Conservation (phyloP, 257 asterid species). For the Capsicum chinense region DNA sequence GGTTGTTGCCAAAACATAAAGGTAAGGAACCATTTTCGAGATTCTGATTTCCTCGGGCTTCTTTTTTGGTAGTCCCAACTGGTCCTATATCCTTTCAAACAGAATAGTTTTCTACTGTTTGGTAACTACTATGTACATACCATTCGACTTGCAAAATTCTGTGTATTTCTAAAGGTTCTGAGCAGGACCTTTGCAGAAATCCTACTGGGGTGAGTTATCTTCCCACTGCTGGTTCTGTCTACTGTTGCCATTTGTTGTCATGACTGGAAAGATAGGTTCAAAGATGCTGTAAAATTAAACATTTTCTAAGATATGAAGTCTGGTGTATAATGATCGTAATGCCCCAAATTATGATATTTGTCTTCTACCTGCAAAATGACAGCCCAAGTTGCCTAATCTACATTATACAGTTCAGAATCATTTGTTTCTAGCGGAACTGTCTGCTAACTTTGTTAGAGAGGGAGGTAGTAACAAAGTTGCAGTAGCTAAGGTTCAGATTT, state of each 20-base stretch:
- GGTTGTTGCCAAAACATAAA: constrained; percentile 65
- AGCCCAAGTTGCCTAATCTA: neutral
- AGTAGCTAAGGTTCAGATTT: neutral
- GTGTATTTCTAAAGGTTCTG: constrained; percentile 5
- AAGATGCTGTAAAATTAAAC: neutral
- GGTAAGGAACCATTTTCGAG: constrained; percentile 41
- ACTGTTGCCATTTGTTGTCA: constrained; percentile 1
- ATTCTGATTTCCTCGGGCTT: neutral
- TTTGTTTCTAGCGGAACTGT: neutral
- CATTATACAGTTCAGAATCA: neutral
- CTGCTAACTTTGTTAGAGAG: neutral
- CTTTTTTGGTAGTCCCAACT: neutral
- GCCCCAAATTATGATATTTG: neutral
- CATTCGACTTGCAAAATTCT: neutral
- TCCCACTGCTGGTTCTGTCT: neutral
- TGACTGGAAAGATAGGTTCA: neutral
- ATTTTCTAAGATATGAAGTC: neutral
- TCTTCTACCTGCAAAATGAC: neutral
- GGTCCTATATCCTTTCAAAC: neutral
- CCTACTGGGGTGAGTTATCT: neutral
- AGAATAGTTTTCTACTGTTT: neutral
- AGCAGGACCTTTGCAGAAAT: neutral
- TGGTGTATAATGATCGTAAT: neutral
- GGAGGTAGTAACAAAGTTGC: neutral
- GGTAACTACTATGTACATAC: neutral